Conservation (phyloP, 2,329 filamentous ascomycete genomes). For the Epichloe baconii region DNA sequence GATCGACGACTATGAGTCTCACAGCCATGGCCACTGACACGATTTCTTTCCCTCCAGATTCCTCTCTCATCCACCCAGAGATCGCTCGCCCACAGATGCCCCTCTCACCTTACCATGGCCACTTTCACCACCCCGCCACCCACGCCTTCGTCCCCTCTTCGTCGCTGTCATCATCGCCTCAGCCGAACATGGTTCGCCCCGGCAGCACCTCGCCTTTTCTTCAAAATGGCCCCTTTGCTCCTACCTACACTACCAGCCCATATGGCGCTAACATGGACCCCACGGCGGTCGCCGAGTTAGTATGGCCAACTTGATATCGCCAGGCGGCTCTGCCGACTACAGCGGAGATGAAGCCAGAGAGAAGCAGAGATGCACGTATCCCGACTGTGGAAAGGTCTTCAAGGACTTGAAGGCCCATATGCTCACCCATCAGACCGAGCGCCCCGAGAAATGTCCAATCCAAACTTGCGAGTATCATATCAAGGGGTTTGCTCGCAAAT, state of each 20-base stretch:
- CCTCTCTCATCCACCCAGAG: conserved; percentile 43
- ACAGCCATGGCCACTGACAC: conserved; percentile 20
- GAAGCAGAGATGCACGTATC: conserved; percentile 62
- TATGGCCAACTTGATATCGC: conserved; percentile 55
- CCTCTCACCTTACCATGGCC: conserved; percentile 32
- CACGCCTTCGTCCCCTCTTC: conserved; percentile 48
- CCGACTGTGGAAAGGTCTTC: conserved; percentile 74
- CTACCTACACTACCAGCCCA: conserved; percentile 39
- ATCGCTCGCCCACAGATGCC: conserved; percentile 35
- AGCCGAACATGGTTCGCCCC: conserved; percentile 33
- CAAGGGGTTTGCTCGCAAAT: conserved; percentile 89
- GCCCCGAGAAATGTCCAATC: conserved; percentile 90
- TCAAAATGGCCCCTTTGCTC: conserved; percentile 39
- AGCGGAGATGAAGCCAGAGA: conserved; percentile 54
- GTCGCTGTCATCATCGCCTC: conserved; percentile 39
- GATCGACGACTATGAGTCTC: neutral
- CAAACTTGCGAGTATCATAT: conserved; percentile 80
- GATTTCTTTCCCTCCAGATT: conserved; percentile 28
- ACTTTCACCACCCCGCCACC: conserved; percentile 30
- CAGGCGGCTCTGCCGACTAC: conserved; percentile 41
- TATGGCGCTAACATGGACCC: conserved; percentile 32
- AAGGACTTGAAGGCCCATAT: conserved; percentile 90
- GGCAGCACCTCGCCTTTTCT: conserved; percentile 57
- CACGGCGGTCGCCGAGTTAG: conserved; percentile 49
- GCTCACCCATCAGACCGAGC: conserved; percentile 82